These are phyloP conservation scores for Globisporangium perplexum DNA, from an alignment of 352 stramenopile species.

Conservation along the genomic window DNA sequence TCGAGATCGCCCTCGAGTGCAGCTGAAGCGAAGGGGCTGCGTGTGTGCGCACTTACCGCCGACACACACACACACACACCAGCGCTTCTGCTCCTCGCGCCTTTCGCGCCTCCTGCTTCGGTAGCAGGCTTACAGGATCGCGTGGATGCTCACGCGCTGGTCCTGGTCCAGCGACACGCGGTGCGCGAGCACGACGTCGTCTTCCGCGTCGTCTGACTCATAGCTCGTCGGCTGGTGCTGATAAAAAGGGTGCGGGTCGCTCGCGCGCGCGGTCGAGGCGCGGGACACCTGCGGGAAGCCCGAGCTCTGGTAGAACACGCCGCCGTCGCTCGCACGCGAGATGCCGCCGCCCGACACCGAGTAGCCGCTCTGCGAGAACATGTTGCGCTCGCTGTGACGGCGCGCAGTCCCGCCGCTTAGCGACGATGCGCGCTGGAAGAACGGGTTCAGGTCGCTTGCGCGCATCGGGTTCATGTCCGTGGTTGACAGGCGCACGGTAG, in stretches of 20 bases:
- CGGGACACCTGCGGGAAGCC: slow-evolving; percentile 9
- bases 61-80: not conserved
- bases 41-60: not conserved
- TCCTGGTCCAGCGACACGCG: slow-evolving; percentile 56
- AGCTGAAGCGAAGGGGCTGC: not conserved
- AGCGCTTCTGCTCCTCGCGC: not conserved
- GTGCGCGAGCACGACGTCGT: slow-evolving; percentile 53
- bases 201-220: slow-evolving; percentile 16
- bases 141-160: slow-evolving; percentile 56
- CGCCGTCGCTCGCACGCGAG: slow-evolving; percentile 37
- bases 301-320: slow-evolving; percentile 33
- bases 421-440: slow-evolving; percentile 21
- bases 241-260: slow-evolving; percentile 18
- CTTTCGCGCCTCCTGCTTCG: not conserved
- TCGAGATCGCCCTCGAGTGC: too few relatives aligned
- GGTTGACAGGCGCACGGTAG: slow-evolving; percentile 34
- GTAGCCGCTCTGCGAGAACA: slow-evolving; percentile 18
- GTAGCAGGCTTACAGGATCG: slow-evolving; percentile 38
- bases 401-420: slow-evolving; percentile 14
- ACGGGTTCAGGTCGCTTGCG: slow-evolving; percentile 38
- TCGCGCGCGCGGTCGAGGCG: slow-evolving; percentile 8
- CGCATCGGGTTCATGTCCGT: slow-evolving; percentile 18
- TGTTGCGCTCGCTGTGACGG: slow-evolving; percentile 18
- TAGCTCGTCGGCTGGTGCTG: slow-evolving; percentile 16
- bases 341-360: slow-evolving; percentile 11